phyloP scores from a whole-genome alignment of 176 grass and related monocot genomes.

The Oryza nivara region DNA sequence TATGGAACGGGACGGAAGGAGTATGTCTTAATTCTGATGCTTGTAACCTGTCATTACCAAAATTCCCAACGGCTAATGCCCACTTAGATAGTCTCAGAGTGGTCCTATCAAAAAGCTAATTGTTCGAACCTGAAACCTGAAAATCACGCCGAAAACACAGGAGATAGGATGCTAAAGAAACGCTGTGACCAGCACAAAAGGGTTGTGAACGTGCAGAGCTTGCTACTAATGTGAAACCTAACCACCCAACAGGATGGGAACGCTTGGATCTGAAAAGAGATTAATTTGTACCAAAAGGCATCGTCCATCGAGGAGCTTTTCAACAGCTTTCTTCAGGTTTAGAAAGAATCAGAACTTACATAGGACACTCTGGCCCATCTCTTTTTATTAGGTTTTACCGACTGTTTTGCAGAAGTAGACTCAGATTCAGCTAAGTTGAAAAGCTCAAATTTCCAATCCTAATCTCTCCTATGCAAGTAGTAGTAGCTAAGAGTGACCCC shows the following conservation, averaged over 20 bases:
- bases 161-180: background rate
- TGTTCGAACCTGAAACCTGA: background rate
- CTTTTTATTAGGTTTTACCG: background rate
- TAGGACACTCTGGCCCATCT: no score
- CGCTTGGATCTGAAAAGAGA: constrained; percentile 18
- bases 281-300: constrained; percentile 5
- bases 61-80: background rate
- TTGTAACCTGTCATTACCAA: background rate
- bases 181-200: background rate
- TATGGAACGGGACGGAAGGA: no score
- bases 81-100: background rate
- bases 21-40: background rate
- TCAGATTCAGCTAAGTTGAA: background rate
- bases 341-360: background rate
- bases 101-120: background rate
- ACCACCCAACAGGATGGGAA: constrained; percentile 33
- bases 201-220: background rate
- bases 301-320: background rate
- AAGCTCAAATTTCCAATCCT: background rate
- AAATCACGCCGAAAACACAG: background rate
- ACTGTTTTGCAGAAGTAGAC: background rate
- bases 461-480: background rate
- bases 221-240: constrained; percentile 27
- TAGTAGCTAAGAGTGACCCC: no score
- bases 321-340: background rate